Evolutionary conservation across 2,329 filamentous ascomycete genomes (phyloP).

Genomic region (Paracoccidioides brasiliensis): DNA sequence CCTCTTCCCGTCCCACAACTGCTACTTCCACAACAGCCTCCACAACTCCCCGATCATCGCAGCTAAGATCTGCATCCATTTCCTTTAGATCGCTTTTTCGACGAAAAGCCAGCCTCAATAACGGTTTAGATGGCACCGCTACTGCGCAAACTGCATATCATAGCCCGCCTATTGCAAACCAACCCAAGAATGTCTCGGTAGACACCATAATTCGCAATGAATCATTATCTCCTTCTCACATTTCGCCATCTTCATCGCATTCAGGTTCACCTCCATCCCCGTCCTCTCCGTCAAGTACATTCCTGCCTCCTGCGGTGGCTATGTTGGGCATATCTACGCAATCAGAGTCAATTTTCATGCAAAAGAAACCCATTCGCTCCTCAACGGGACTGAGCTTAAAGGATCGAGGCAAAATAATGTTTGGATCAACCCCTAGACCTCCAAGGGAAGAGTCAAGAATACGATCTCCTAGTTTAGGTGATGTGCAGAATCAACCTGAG

Average conservation of each 20-base stretch:
- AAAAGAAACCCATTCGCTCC: slow-evolving; percentile 12
- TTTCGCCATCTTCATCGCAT: slow-evolving; percentile 25
- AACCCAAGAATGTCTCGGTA: slow-evolving; percentile 1
- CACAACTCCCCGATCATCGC: slow-evolving; percentile 5
- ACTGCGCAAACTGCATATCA: not conserved
- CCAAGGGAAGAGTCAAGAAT: slow-evolving; percentile 11
- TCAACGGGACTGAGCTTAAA: slow-evolving; percentile 15
- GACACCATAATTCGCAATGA: slow-evolving; percentile 13
- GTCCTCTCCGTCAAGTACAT: slow-evolving; percentile 22
- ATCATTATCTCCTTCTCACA: slow-evolving; percentile 25
- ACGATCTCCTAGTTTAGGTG: slow-evolving; percentile 17
- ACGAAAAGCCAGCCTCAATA: not conserved
- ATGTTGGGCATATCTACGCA: slow-evolving; percentile 6
- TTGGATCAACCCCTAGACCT: slow-evolving; percentile 14
- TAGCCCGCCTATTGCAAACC: slow-evolving; percentile 1
- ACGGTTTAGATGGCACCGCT: not conserved
- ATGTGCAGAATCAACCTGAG: slow-evolving; percentile 13
- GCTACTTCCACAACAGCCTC: slow-evolving; percentile 2
- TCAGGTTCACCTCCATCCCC: slow-evolving; percentile 26
- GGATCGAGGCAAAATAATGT: slow-evolving; percentile 16
- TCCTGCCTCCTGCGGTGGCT: slow-evolving; percentile 13
- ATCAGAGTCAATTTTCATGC: slow-evolving; percentile 4
- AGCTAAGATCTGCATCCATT: slow-evolving; percentile 11
- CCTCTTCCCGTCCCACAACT: not conserved
- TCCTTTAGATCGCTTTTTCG: slow-evolving; percentile 17